Evolutionary conservation across 805 yeast genomes (phyloP).

Genomic region (Candida gorgasii): DNA sequence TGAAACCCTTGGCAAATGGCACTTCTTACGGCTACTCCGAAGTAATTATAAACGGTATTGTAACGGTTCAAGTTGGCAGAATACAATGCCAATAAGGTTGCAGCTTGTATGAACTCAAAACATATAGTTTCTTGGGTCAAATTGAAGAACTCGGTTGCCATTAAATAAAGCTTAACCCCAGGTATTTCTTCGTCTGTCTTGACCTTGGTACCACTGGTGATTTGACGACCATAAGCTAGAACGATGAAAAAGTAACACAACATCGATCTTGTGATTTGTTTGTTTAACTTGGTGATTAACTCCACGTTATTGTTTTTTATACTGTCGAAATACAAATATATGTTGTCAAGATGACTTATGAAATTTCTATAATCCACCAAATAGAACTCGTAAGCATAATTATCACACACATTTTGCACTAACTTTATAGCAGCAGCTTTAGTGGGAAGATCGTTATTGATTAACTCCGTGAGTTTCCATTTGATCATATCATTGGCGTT

Average conservation of each 20-base stretch:
- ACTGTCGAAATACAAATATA: slow-evolving; percentile 14
- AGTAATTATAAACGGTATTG: slow-evolving; percentile 39
- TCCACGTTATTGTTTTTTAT: slow-evolving; percentile 7
- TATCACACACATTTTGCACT: slow-evolving; percentile 26
- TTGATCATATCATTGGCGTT: slow-evolving; percentile 28
- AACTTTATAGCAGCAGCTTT: slow-evolving; percentile 22
- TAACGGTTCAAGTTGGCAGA: slow-evolving; percentile 38
- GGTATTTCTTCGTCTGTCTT: slow-evolving; percentile 24
- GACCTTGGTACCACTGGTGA: slow-evolving; percentile 13
- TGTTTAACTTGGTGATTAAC: slow-evolving; percentile 3
- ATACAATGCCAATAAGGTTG: slow-evolving; percentile 34
- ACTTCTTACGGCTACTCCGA: slow-evolving; percentile 40
- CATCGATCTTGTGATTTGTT: slow-evolving; percentile 14
- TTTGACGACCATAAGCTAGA: slow-evolving; percentile 42
- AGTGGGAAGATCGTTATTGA: slow-evolving; percentile 24
- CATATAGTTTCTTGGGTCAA: slow-evolving; percentile 32
- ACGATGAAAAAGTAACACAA: slow-evolving; percentile 35
- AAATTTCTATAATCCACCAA: slow-evolving; percentile 28
- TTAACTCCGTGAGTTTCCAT: slow-evolving; percentile 17
- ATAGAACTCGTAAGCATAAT: slow-evolving; percentile 38
- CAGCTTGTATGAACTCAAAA: slow-evolving; percentile 35
- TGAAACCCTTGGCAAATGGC: slow-evolving; percentile 41
- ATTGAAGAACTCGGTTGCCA: slow-evolving; percentile 34
- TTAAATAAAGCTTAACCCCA: slow-evolving; percentile 33
- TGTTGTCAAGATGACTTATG: slow-evolving; percentile 14